Evolutionary conservation across 164 flowering plant genomes (phyloP).

Genomic region (Warburgia ugandensis): DNA sequence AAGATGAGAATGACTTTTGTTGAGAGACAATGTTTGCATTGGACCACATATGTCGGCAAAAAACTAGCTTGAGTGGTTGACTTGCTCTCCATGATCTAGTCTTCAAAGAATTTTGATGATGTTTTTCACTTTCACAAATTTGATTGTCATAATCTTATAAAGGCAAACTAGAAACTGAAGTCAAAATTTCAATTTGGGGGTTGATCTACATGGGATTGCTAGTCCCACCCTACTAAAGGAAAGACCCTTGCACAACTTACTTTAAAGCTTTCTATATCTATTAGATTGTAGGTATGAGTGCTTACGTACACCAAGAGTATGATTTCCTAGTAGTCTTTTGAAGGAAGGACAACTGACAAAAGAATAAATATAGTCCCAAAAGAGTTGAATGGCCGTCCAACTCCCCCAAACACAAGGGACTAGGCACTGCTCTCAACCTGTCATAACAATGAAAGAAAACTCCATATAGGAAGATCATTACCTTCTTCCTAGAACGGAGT

Average conservation of each 20-base stretch:
- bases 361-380: too few species aligned
- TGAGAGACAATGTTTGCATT: neutral
- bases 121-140: neutral
- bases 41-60: too few species aligned
- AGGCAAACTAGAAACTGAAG: neutral
- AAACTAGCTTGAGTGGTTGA: too few species aligned
- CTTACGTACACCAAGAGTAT: neutral
- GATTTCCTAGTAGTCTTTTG: too few species aligned
- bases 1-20: neutral
- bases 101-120: neutral
- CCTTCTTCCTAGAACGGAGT: too few species aligned
- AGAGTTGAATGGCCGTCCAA: neutral
- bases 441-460: neutral
- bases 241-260: neutral
- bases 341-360: neutral
- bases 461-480: neutral
- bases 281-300: neutral
- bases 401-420: neutral
- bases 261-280: neutral
- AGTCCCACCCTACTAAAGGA: too few species aligned
- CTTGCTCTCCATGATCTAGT: too few species aligned
- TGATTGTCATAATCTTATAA: neutral
- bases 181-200: neutral
- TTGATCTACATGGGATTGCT: neutral
- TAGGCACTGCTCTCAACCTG: neutral